These are phyloP conservation scores for Termitomyces sp. DNA, from an alignment of 1,284 basidiomycete species.

Conservation along the genomic window DNA sequence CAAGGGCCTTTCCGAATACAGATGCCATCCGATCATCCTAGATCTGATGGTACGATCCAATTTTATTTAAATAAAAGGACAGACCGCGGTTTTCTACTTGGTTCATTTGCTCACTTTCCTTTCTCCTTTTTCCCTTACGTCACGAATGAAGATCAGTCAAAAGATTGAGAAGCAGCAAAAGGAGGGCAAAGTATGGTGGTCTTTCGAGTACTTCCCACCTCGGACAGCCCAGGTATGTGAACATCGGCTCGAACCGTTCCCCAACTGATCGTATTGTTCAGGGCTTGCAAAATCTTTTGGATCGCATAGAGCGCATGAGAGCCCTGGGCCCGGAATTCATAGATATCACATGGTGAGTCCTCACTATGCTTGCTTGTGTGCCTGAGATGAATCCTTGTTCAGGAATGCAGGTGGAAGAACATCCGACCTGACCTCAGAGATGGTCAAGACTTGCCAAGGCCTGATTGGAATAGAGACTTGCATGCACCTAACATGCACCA, in stretches of 20 bases:
- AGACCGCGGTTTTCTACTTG: constrained; percentile 6
- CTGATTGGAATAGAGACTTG: constrained; percentile 93
- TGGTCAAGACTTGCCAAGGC: constrained; percentile 93
- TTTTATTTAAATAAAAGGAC: constrained; percentile 17
- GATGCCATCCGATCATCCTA: constrained; percentile 9
- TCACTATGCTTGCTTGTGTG: background rate
- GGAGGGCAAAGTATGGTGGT: constrained; percentile 88
- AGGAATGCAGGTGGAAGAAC: constrained; percentile 97
- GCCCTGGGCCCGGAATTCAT: constrained; percentile 95
- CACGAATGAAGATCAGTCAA: constrained; percentile 82
- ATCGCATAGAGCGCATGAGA: constrained; percentile 98
- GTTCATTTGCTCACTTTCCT: constrained; percentile 10
- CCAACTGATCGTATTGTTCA: constrained; percentile 25
- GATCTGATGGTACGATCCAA: constrained; percentile 28
- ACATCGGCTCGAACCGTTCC: background rate
- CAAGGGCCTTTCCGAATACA: background rate
- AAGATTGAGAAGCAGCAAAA: constrained; percentile 82
- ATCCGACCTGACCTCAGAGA: constrained; percentile 87
- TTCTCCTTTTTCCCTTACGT: constrained; percentile 16
- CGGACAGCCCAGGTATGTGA: constrained; percentile 81
- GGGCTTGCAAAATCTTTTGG: constrained; percentile 91
- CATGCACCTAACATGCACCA: constrained; percentile 98
- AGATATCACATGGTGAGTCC: constrained; percentile 88
- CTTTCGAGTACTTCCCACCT: constrained; percentile 96
- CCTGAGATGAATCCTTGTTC: constrained; percentile 6